A percentile compares a stretch with the other conserved stretches of the same genome.
Conservation (phyloP, 2,329 filamentous ascomycete species). For the Dactylellina haptotyla region DNA sequence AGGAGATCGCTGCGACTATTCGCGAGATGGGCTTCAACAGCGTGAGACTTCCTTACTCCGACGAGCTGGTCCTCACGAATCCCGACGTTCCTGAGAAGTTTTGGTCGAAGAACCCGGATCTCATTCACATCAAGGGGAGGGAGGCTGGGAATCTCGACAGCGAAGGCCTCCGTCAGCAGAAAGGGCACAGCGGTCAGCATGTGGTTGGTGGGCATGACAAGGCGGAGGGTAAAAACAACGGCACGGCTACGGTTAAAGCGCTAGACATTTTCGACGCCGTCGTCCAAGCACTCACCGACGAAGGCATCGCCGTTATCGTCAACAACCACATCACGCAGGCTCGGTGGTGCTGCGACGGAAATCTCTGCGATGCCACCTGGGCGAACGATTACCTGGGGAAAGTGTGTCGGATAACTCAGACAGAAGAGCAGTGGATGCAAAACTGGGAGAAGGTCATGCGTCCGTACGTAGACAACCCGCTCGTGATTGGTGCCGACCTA, state of each 20-base stretch:
- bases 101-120: slow-evolving; percentile 45
- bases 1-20: slow-evolving; percentile 70
- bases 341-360: slow-evolving; percentile 75
- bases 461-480: slow-evolving; percentile 69
- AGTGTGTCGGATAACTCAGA: slow-evolving; percentile 71
- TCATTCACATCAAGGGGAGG: not conserved
- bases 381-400: slow-evolving; percentile 72
- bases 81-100: slow-evolving; percentile 63
- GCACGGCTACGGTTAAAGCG: slow-evolving; percentile 61
- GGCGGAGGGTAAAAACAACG: slow-evolving; percentile 66
- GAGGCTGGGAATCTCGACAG: not conserved
- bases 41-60: slow-evolving; percentile 74
- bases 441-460: slow-evolving; percentile 74
- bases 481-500: slow-evolving; percentile 74
- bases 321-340: slow-evolving; percentile 78
- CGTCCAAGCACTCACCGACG: slow-evolving; percentile 70
- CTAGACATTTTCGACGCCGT: slow-evolving; percentile 72
- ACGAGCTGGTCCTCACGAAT: slow-evolving; percentile 73
- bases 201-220: slow-evolving; percentile 64
- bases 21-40: slow-evolving; percentile 74
- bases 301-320: slow-evolving; percentile 72
- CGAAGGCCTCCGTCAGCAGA: not conserved
- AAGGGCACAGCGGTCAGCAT: not conserved
- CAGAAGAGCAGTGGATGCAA: slow-evolving; percentile 72
- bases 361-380: slow-evolving; percentile 75